Evolutionary conservation across 2,329 filamentous ascomycete genomes (phyloP).

Genomic region (Reticulascus tulasneorum): DNA sequence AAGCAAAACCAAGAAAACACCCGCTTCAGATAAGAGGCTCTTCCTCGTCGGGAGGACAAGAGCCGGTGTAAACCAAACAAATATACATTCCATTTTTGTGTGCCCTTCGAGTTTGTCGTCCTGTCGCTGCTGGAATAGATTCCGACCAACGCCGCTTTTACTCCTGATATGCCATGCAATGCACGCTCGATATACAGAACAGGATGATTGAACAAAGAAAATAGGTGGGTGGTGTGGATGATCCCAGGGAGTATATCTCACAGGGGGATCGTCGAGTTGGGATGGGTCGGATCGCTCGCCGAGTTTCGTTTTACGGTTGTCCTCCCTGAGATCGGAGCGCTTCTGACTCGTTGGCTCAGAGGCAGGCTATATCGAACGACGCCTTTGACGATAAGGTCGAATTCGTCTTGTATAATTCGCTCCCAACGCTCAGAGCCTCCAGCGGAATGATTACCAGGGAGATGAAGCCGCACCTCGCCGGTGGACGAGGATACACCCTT

Average conservation of each 20-base stretch:
- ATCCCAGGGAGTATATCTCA: conserved; percentile 7
- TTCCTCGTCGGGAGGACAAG: conserved; percentile 3
- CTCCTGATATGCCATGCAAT: conserved; percentile 22
- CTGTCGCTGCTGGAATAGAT: conserved; percentile 4
- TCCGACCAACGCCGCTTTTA: conserved; percentile 11
- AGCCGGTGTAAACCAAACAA: neutral
- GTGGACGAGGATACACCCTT: conserved; percentile 67
- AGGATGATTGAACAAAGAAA: conserved; percentile 16
- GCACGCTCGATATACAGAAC: conserved; percentile 34
- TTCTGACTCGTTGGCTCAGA: conserved; percentile 56
- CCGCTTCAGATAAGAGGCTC: neutral
- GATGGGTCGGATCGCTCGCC: conserved; percentile 47
- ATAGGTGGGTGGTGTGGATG: conserved; percentile 15
- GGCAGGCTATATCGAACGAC: conserved; percentile 77
- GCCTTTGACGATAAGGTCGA: conserved; percentile 88
- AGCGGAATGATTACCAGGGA: conserved; percentile 85
- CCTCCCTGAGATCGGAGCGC: conserved; percentile 56
- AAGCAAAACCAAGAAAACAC: conserved; percentile 4
- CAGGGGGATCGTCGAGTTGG: conserved; percentile 31
- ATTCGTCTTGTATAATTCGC: conserved; percentile 82
- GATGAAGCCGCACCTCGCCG: conserved; percentile 75
- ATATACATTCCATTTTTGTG: conserved; percentile 13
- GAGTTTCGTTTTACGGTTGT: conserved; percentile 59
- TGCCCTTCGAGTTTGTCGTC: conserved; percentile 9
- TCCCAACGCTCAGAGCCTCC: conserved; percentile 87